These are phyloP conservation scores for Xylaria sp. DNA, from an alignment of 2,329 filamentous ascomycete genomes.

Conservation along the genomic window DNA sequence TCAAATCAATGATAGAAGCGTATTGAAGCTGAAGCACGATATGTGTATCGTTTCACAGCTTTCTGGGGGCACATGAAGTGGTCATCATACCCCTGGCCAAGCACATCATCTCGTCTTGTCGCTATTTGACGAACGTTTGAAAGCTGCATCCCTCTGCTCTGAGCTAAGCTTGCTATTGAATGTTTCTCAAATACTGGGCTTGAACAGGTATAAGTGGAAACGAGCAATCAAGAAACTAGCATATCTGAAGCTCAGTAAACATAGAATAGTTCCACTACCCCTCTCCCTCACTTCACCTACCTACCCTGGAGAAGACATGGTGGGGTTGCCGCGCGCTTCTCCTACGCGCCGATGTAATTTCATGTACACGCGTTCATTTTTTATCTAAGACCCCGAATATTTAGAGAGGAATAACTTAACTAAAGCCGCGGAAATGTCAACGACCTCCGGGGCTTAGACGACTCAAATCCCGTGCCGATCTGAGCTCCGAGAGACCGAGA, in stretches of 20 bases:
- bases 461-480: slow-evolving; percentile 5
- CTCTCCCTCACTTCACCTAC: slow-evolving; percentile 9
- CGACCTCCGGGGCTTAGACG: too few species aligned
- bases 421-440: background rate
- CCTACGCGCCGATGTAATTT: background rate
- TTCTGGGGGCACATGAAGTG: background rate
- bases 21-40: slow-evolving; percentile 1
- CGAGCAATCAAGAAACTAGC: background rate
- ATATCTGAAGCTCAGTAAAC: background rate
- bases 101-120: slow-evolving; percentile 2
- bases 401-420: background rate
- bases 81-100: slow-evolving; percentile 1
- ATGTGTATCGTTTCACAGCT: background rate
- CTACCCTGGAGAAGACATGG: slow-evolving; percentile 6
- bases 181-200: slow-evolving; percentile 8
- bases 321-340: background rate
- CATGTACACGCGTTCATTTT: background rate
- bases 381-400: background rate
- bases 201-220: background rate
- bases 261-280: background rate
- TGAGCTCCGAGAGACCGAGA: background rate
- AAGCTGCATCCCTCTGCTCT: background rate
- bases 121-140: background rate
- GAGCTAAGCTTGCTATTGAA: background rate
- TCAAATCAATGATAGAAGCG: slow-evolving; percentile 9